These are phyloP conservation scores for Hanseniaspora sp. DNA, from an alignment of 1,139 yeast genomes.

Conservation along the genomic window DNA sequence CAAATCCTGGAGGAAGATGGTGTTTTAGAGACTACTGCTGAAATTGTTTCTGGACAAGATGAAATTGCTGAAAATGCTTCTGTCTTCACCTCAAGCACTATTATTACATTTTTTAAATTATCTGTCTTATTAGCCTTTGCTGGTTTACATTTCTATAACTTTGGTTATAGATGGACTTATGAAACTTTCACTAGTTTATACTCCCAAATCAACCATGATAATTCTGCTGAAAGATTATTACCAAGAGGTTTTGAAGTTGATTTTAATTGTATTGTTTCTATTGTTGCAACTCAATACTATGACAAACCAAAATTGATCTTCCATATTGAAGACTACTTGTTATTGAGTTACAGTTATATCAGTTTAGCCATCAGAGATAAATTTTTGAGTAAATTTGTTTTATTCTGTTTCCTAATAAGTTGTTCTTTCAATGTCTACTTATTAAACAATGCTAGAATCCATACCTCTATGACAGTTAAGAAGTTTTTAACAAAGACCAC, in stretches of 20 bases:
- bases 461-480: constrained; percentile 25
- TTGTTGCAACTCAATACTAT: constrained; percentile 57
- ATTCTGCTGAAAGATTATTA: background rate
- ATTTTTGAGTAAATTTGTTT: constrained; percentile 63
- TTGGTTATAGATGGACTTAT: constrained; percentile 63
- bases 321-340: constrained; percentile 53
- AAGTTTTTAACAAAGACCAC: constrained; percentile 13
- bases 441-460: constrained; percentile 62
- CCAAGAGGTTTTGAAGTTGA: background rate
- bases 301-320: constrained; percentile 56
- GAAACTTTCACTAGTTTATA: constrained; percentile 32
- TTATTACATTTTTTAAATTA: constrained; percentile 53
- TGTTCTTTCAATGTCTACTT: constrained; percentile 74
- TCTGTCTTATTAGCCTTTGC: constrained; percentile 58
- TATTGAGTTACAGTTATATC: constrained; percentile 44
- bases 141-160: constrained; percentile 63
- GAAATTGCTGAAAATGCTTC: constrained; percentile 24
- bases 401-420: constrained; percentile 64
- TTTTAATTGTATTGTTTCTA: constrained; percentile 39
- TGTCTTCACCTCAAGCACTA: constrained; percentile 28
- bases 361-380: constrained; percentile 74
- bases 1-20: constrained; percentile 92
- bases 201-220: background rate
- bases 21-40: constrained; percentile 62
- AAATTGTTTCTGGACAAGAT: constrained; percentile 46